phyloP scores from a whole-genome alignment of 139 green algal species.

The Limnomonas spitsbergensis region DNA sequence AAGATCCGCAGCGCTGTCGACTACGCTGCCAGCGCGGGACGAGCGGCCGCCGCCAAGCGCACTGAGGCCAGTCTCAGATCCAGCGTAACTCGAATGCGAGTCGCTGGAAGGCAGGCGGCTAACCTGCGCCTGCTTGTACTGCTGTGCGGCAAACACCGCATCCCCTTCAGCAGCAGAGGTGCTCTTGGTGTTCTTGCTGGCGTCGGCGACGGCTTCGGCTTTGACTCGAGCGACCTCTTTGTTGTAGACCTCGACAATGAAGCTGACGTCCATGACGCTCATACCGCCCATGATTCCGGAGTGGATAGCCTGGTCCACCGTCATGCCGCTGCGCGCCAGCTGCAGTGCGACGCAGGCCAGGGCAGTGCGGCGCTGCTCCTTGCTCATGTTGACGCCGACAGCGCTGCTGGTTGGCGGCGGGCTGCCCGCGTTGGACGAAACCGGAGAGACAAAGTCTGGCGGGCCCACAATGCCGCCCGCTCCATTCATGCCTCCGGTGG shows the following conservation, averaged over 20 bases:
- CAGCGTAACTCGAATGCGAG: neutral
- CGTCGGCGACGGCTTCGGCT: constrained; percentile 33
- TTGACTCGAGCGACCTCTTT: constrained; percentile 31
- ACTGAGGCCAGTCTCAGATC: too few relatives aligned
- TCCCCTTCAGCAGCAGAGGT: neutral
- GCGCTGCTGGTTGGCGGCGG: neutral
- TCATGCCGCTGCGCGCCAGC: constrained; percentile 38
- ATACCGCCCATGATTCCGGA: constrained; percentile 52
- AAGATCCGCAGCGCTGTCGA: neutral
- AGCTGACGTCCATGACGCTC: constrained; percentile 45
- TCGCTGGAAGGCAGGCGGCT: neutral
- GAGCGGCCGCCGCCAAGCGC: neutral
- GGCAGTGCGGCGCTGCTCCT: constrained; percentile 42
- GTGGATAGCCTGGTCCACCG: constrained; percentile 48
- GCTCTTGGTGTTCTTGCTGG: constrained; percentile 3
- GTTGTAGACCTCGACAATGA: constrained; percentile 54
- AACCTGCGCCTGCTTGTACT: neutral
- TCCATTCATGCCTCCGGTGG: neutral
- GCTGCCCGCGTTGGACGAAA: neutral
- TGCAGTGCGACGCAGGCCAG: constrained; percentile 47
- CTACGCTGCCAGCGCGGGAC: neutral
- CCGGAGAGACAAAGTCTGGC: neutral
- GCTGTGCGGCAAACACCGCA: neutral
- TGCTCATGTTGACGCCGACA: too few relatives aligned
- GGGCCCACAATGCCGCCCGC: neutral